Conservation (phyloP, 345 rosid species). For the Luvunga scandens region DNA sequence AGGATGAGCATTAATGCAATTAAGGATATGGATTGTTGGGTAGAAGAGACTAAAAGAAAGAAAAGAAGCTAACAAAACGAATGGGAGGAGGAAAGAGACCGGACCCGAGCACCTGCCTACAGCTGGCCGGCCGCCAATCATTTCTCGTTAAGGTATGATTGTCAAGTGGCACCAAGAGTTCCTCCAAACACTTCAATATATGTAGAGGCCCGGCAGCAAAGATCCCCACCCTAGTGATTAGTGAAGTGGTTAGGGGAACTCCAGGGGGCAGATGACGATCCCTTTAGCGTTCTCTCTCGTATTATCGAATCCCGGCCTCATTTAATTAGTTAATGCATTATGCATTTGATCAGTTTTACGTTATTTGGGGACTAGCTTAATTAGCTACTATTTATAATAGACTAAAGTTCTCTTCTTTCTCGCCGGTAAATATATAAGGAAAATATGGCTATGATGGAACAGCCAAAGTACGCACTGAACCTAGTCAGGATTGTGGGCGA, state of each 20-base stretch:
- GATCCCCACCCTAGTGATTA: not conserved
- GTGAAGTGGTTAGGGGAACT: conserved; percentile 34
- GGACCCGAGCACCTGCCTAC: too few species aligned
- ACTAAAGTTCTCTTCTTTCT: not conserved
- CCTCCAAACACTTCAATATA: conserved; percentile 37
- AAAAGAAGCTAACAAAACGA: too few species aligned
- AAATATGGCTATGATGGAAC: not conserved
- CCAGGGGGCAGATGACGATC: conserved; percentile 24
- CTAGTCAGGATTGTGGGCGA: conserved; percentile 3
- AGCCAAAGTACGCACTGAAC: not conserved
- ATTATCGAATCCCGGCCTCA: too few species aligned
- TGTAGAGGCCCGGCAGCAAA: too few species aligned
- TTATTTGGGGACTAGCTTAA: too few species aligned
- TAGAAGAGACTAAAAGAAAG: too few species aligned
- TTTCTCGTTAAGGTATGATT: not conserved
- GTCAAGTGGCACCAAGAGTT: conserved; percentile 30
- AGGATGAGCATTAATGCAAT: too few species aligned
- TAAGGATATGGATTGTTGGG: too few species aligned
- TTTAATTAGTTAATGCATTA: too few species aligned
- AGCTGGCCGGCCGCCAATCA: not conserved
- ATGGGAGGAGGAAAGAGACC: too few species aligned
- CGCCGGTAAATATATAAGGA: not conserved
- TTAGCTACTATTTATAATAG: too few species aligned
- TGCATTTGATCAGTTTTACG: too few species aligned
- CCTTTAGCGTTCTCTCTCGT: not conserved